Evolutionary conservation across 768 basidiomycete species (phyloP), one percentile per base, ranked within the genome.

Genomic region (Termitomyces sp.): DNA sequence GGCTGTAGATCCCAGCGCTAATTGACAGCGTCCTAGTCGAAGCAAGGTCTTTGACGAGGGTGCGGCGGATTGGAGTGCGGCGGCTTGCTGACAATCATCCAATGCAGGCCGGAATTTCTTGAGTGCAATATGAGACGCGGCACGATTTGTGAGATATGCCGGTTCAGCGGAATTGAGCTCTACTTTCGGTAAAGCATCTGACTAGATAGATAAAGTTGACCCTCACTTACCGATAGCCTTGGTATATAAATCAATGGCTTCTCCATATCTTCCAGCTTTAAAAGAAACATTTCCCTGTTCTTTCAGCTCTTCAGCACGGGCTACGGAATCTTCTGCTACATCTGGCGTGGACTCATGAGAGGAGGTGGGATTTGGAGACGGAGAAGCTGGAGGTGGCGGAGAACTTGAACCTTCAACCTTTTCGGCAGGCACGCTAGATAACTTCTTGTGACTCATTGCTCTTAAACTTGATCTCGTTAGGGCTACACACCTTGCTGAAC

Each of bases 71-170:
- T 93, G 89, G 5, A 92, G 73, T 0, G 81, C 69, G 0, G 80
- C 77, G 4, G 91, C 92, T 35, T 75, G 75, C 66, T 90, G 90
- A 64, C 90, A 93, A 65, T 95, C 92, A 37, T 77, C 78, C 17
- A 93, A 74, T 0, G 93, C 93, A 0, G 74, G 71, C 32, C 82
- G 77, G 76, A 87, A 94, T 34, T 81, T 81, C 65, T 93, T 92
- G 49, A 89, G 66, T 0, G 84, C 82, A 82, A 95, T 94, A 65
- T 86, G 82, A 2, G 91, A 85, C 0, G 93, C 92, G 0, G 93
- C 92, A 28, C 92, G 84, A 67, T 95, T 95, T 0, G 90, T 90
- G 58, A 87, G 74, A 65, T 88, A 94, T 2, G 87, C 78, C 0
- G 91, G 83, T 68, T 93, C 88, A 3, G 73, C 61, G 0, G 84